These are phyloP conservation scores for Plasmopara muralis DNA, from an alignment of 352 stramenopile species.

Conservation along the genomic window DNA sequence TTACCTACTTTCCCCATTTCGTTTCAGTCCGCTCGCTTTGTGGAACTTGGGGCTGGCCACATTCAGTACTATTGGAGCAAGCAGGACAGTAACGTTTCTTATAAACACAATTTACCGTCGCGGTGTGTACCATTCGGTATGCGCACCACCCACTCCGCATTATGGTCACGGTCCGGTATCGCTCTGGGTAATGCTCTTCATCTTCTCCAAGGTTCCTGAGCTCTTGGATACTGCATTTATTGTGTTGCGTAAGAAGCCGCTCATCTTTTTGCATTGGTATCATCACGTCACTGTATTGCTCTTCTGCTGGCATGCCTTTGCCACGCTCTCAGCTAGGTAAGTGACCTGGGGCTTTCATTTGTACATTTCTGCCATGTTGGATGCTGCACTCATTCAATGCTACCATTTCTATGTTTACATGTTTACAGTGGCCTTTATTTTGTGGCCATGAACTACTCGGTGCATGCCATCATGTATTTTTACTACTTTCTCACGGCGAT, in stretches of 20 bases:
- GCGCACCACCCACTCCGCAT: constrained; percentile 51
- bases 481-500: constrained; percentile 92
- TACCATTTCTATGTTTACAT: constrained; percentile 1
- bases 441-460: constrained; percentile 97
- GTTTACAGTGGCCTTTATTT: constrained; percentile 90
- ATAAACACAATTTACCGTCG: constrained; percentile 71
- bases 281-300: constrained; percentile 97
- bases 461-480: constrained; percentile 97
- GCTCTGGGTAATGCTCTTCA: constrained; percentile 80
- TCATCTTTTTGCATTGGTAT: constrained; percentile 99
- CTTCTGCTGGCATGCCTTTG: constrained; percentile 97
- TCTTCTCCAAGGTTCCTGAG: constrained; percentile 90
- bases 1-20: not conserved
- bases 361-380: not conserved
- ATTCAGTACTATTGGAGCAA: constrained; percentile 78
- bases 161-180: constrained; percentile 65
- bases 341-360: constrained; percentile 2
- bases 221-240: constrained; percentile 97
- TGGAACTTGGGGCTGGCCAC: constrained; percentile 75
- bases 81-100: constrained; percentile 74
- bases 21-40: constrained; percentile 43
- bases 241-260: constrained; percentile 93
- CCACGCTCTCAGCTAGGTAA: constrained; percentile 79
- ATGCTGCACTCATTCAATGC: not conserved
- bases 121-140: constrained; percentile 82